Base-by-base conservation (phyloP, 23 red algal genomes). In the Gracilaria gracilis region DNA sequence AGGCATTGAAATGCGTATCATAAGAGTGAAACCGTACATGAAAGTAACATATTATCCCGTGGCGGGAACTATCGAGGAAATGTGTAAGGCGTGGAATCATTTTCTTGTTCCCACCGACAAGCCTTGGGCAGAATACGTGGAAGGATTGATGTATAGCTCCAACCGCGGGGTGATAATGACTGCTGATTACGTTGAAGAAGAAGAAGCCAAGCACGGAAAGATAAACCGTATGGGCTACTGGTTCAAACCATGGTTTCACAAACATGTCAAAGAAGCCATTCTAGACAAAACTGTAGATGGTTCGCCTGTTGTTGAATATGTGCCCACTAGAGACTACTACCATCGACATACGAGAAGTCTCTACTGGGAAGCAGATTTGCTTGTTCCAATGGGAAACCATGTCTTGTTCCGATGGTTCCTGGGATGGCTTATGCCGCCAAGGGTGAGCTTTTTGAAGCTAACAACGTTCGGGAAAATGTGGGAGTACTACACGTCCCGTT, bases 371-470 rank as follows among this genome's bases (percentile, higher is more conserved):
- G 82, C 83, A 23, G 91, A 94, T 72, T 81, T 87, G 25, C 53
- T 94, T 12, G 83, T 94, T 47, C 91, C 91, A 24, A 81, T 86
- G 70, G 91, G 91, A 48, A 94, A 94, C 75, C 79, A 85, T 25
- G 58, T 80, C 75, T 31, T 85, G 39, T 94, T 94, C 81, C 82
- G 91, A 36, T 80, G 61, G 39, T 47, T 88, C 34, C 33, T 85
- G 35, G 91, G 91, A 57, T 94, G 91, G 91, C 82, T 94, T 24
- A 87, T 94, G 91, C 91, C 91, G 28, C 91, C 91, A 51, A 64
- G 83, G 12, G 91, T 94, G 24, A 80, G 69, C 46, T 94, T 94
- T 57, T 57, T 94, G 48, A 94, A 94, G 82, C 75, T 94, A n/a
- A 94, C 91, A 37, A 86, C 69, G 64, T 72, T 87, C 16, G 91